Evolutionary conservation across 805 yeast genomes (phyloP).

Genomic region (Kluyveromyces siamensis): DNA sequence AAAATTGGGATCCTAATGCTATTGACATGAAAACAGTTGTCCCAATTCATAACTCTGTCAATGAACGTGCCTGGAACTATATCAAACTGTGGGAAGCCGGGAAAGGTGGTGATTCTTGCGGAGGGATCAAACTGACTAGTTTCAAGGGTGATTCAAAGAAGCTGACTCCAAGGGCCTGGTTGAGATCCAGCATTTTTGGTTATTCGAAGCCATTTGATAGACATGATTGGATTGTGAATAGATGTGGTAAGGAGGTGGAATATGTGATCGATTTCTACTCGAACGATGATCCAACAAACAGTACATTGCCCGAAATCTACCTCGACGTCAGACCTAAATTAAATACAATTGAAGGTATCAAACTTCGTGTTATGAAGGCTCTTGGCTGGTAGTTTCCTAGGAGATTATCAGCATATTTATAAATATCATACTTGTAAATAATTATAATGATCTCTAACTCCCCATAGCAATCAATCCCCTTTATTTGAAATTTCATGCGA

Average conservation of each 20-base stretch:
- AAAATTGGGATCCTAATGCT: conserved; percentile 76
- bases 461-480: too few relatives aligned
- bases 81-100: conserved; percentile 73
- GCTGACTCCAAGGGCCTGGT: conserved; percentile 80
- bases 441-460: background rate
- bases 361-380: conserved; percentile 56
- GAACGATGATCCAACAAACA: conserved; percentile 12
- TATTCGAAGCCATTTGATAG: conserved; percentile 82
- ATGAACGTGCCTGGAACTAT: conserved; percentile 86
- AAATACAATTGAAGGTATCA: conserved; percentile 71
- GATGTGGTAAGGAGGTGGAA: conserved; percentile 78
- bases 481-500: background rate
- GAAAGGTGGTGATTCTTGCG: conserved; percentile 55
- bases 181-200: conserved; percentile 53
- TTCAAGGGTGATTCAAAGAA: conserved; percentile 85
- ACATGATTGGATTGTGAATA: conserved; percentile 85
- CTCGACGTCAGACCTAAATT: conserved; percentile 91
- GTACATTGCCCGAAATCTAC: conserved; percentile 47
- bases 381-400: conserved; percentile 36
- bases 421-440: background rate
- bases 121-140: conserved; percentile 75
- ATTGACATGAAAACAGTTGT: conserved; percentile 83
- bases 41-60: conserved; percentile 89
- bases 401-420: background rate
- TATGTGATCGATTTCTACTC: conserved; percentile 90